Evolutionary conservation across 768 basidiomycete species (phyloP), one percentile per base, ranked within the genome.

Genomic region (Suillus brevipes): DNA sequence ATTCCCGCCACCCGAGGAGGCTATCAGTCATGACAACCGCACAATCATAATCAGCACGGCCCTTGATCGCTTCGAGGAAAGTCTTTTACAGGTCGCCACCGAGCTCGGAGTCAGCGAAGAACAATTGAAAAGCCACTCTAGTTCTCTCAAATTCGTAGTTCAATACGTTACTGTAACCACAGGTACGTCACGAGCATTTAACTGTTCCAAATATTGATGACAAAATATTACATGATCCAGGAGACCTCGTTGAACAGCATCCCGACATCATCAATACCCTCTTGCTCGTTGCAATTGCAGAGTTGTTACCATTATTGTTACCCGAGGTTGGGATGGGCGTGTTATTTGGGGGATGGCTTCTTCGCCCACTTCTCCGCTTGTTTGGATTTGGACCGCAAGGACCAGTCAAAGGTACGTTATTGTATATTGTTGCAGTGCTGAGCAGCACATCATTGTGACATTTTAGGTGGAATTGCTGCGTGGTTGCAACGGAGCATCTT

Each of bases 351-450:
- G 56, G 45, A 25, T 71, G 66, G 68, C 13, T 82, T 18, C 64
- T 78, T 36, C 74, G 77, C 20, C 75, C 72, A 9, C 13, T 80
- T 9, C 61, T 78, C 14, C 59, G 72, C 3, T 8, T 79, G 2
- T 77, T 81, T 62, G 80, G 80, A n/a, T 79, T 80, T 61, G 75
- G 77, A 0, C 74, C 74, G 16, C 38, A n/a, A 18, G 78, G 78
- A 6, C 75, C 76, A 6, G 69, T 73, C 4, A 75, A 78, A 76
- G 76, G 78, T 78, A 38, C 3, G 34, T 55, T 31, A 1, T 37
- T 28, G 31, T 66, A 16, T 60, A 18, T 25, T 28, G 4, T 34
- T 13, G 59, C 42, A 14, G 1, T 38, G 23, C 4, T 38, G 23
- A 38, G 56, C n/a, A 23, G 37, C 13, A 18, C 6, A 53, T 53